Conservation (phyloP, 2,329 filamentous ascomycete species). For the Aspergillus chevalieri region DNA sequence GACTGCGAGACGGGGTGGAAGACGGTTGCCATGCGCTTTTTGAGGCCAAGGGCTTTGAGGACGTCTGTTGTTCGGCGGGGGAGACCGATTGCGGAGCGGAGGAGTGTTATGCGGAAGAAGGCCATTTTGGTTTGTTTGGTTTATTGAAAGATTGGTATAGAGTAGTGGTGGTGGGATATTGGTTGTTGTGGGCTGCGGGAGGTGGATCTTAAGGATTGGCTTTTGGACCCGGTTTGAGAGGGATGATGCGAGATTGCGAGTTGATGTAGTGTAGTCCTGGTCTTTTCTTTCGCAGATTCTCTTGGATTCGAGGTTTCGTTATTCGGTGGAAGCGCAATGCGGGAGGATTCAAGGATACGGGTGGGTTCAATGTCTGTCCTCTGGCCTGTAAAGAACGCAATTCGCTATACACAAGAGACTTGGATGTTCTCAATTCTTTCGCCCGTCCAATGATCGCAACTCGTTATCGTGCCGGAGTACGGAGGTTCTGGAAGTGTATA, state of each 20-base stretch:
- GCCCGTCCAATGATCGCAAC: not conserved
- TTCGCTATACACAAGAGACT: too few relatives aligned
- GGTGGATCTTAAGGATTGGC: not conserved
- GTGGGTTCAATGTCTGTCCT: too few relatives aligned
- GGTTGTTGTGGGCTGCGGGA: not conserved
- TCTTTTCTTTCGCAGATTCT: too few relatives aligned
- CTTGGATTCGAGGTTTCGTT: too few relatives aligned
- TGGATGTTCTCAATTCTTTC: not conserved
- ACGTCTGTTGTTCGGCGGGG: slow-evolving; percentile 73
- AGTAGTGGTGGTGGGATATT: not conserved
- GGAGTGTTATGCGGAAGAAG: slow-evolving; percentile 85
- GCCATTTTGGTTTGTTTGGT: slow-evolving; percentile 47
- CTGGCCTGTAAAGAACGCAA: too few relatives aligned
- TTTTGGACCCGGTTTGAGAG: too few relatives aligned
- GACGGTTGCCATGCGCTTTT: slow-evolving; percentile 76
- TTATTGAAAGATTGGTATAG: not conserved
- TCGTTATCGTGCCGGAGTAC: not conserved
- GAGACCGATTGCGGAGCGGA: slow-evolving; percentile 83
- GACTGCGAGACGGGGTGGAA: slow-evolving; percentile 79
- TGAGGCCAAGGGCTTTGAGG: slow-evolving; percentile 76
- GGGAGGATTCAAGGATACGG: too few relatives aligned
- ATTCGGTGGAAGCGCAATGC: too few relatives aligned
- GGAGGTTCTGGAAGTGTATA: too few relatives aligned
- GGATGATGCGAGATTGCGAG: too few relatives aligned
- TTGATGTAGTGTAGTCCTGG: too few relatives aligned